These are phyloP conservation scores for Roridomyces roridus DNA, from an alignment of 768 basidiomycete genomes.

Conservation along the genomic window DNA sequence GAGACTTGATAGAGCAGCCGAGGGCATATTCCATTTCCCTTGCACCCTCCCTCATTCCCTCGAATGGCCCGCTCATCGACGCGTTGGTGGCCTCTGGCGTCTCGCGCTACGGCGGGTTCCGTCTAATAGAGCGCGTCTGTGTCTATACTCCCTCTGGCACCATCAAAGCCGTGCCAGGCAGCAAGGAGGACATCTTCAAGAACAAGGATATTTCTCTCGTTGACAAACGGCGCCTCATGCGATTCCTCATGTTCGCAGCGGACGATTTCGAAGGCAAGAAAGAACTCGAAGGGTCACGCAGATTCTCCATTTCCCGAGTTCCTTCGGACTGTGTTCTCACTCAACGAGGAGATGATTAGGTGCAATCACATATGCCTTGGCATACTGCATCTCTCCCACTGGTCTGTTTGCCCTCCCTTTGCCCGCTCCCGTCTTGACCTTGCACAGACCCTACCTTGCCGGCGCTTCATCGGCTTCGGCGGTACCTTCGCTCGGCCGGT, in stretches of 20 bases:
- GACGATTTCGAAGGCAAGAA: conserved; percentile 71
- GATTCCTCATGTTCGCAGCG: conserved; percentile 83
- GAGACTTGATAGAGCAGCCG: conserved; percentile 54
- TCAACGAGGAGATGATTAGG: conserved; percentile 62
- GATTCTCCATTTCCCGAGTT: conserved; percentile 65
- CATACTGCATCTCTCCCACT: conserved; percentile 63
- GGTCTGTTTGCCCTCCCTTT: conserved; percentile 49
- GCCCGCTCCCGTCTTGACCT: neutral
- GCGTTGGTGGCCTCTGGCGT: conserved; percentile 84
- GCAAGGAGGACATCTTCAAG: conserved; percentile 94
- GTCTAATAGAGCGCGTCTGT: conserved; percentile 74
- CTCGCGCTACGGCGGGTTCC: conserved; percentile 89
- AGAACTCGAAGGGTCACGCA: conserved; percentile 62
- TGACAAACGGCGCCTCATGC: conserved; percentile 92
- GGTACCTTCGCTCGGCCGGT: conserved; percentile 80
- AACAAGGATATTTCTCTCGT: conserved; percentile 75
- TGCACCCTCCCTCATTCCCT: conserved; percentile 82
- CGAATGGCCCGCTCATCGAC: conserved; percentile 78
- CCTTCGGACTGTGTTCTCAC: conserved; percentile 65
- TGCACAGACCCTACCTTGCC: conserved; percentile 67
- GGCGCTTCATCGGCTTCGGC: conserved; percentile 71
- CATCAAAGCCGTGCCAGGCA: conserved; percentile 78
- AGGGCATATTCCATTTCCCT: conserved; percentile 88
- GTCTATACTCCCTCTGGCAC: conserved; percentile 57
- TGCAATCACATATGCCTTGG: conserved; percentile 80